Evolutionary conservation across 2,329 filamentous ascomycete species (phyloP).

Genomic region (Scedosporium aurantiacum): DNA sequence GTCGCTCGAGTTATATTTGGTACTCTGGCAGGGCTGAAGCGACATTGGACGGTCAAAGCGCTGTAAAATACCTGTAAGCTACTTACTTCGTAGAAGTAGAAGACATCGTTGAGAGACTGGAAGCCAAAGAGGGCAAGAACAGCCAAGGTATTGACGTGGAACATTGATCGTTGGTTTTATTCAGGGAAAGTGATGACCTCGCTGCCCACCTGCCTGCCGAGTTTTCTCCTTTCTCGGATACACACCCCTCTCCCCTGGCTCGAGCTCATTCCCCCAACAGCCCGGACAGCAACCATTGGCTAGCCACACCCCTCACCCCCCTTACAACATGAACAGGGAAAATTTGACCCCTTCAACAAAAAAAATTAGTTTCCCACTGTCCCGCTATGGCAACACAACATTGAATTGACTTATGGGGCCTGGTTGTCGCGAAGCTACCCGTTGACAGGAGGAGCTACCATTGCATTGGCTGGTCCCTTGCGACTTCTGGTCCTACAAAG

Average conservation of each 20-base stretch:
- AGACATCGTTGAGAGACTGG: too few relatives aligned
- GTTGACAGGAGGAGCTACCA: not conserved
- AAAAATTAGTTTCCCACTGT: conserved; percentile 3
- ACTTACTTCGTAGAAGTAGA: too few relatives aligned
- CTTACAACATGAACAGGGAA: not conserved
- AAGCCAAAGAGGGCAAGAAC: too few relatives aligned
- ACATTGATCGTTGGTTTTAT: too few relatives aligned
- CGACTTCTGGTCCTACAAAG: not conserved
- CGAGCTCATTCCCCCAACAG: conserved; percentile 16
- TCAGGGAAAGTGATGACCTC: too few relatives aligned
- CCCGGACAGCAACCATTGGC: conserved; percentile 7
- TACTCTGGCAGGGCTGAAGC: too few relatives aligned
- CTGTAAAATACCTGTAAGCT: too few relatives aligned
- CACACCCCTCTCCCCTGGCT: not conserved
- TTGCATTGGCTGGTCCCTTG: not conserved
- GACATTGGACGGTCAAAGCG: too few relatives aligned
- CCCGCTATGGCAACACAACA: not conserved
- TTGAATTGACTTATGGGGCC: not conserved
- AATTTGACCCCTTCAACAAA: conserved; percentile 7
- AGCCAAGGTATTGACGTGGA: too few relatives aligned
- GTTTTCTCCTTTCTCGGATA: too few relatives aligned
- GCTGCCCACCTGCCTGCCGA: too few relatives aligned
- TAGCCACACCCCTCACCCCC: conserved; percentile 4
- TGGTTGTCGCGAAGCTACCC: not conserved
- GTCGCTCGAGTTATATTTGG: too few relatives aligned